Base-by-base conservation (phyloP, 495 filamentous ascomycete species). In the Filosporella fistucella region DNA sequence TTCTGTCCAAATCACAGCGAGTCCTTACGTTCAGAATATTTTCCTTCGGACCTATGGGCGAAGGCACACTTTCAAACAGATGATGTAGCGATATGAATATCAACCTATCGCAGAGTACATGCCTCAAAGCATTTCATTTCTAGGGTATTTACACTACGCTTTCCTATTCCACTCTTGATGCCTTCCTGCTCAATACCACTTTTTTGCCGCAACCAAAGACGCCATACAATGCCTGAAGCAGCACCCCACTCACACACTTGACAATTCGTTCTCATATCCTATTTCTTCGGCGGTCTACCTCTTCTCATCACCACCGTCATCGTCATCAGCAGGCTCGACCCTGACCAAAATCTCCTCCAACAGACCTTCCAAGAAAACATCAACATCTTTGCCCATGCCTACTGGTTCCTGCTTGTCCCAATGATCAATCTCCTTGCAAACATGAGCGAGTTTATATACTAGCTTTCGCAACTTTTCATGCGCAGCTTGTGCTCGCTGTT, bases 321-420 rank as follows among this genome's bases (percentile, higher is more conserved):
- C 83, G 54, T 88, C 86, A 61, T 90, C 86, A 42, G 85, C 71
- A 7, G 88, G 84, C 63, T 96, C 91, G 25, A 97, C 85, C 26
- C 93, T 70, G 6, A 95, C 88, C n/a, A 98, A 73, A 13, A 97
- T 80, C 70, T 97, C 93, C 69, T 98, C 93, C 24, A 98, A 70
- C 51, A 96, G 80, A 1, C 87, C 91, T 63, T 98, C 93, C 24
- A 97, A 67, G 53, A 96, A 93, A 0, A 82, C 84, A 37, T 80
- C 77, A 14, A 96, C 88, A 11, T 87, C 89, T 29, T 84, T 84
- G 4, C 89, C 91, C 93, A 97, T 95, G 0, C 88, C 85, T 2
- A 98, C 88, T 5, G 88, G 85, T 42, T 84, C 83, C 36, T 80
- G 78, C 60, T 78, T 82, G 62, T 98, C 93, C 65, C 80, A 85